Conservation (phyloP, 169 alveolate species). For the Eimeria necatrix region DNA sequence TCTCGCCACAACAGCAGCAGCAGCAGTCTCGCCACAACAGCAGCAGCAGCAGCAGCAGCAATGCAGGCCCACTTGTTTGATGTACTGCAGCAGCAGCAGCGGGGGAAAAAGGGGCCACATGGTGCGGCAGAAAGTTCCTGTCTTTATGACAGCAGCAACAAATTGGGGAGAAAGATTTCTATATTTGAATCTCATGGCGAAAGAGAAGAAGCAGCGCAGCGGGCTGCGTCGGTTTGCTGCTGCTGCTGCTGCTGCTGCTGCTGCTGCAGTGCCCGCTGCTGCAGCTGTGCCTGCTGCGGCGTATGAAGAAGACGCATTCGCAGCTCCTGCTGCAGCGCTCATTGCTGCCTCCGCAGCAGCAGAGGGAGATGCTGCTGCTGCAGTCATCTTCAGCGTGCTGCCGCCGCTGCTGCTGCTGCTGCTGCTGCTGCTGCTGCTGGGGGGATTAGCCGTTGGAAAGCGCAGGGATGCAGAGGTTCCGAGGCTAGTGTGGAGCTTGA, state of each 20-base stretch:
- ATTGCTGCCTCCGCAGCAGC: no score
- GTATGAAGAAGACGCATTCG: not conserved
- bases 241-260: conserved; percentile 18
- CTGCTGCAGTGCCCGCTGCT: conserved; percentile 7
- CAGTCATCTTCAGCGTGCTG: not conserved
- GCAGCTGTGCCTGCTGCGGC: not conserved
- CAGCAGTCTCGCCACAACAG: no score
- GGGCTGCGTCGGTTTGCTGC: not conserved
- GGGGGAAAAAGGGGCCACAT: conserved; percentile 89
- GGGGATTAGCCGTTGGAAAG: not conserved
- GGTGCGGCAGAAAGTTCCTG: conserved; percentile 86
- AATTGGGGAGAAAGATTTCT: conserved; percentile 78
- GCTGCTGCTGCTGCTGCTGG: conserved; percentile 32
- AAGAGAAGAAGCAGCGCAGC: not conserved
- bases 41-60: no score
- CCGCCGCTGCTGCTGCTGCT: conserved; percentile 27
- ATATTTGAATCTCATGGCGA: conserved; percentile 4
- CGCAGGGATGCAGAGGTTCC: not conserved
- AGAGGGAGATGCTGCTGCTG: not conserved
- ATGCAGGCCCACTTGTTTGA: conserved; percentile 90
- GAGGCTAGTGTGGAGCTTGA: not conserved
- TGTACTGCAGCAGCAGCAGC: conserved; percentile 89
- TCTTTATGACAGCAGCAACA: conserved; percentile 81
- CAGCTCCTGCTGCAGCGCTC: not conserved
- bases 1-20: no score